Base-by-base conservation (phyloP, 345 rosid genomes). In the Citrus cavaleriei region DNA sequence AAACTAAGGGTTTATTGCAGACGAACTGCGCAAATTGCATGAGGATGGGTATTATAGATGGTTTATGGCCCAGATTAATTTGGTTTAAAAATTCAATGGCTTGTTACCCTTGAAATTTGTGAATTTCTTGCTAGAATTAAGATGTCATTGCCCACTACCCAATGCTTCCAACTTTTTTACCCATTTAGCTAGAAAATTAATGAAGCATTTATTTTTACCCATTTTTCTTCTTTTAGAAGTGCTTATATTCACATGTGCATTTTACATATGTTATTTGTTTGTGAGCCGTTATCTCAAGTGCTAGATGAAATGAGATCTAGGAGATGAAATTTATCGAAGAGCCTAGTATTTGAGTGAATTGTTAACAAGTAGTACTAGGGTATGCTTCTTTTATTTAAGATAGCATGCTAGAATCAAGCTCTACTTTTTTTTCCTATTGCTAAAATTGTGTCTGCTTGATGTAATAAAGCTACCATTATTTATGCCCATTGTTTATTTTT, bases 41-140 rank as follows among this genome's bases (percentile, higher is more conserved):
- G 67, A 76, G 68, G 27, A 61, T 66, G 30, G 74, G 72, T 74
- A 82, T 85, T 69, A 86, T 66, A 76, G 72, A 62, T 28, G 81
- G 86, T 73, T 74, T 85, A 8, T 7, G 24, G 27, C 57, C 49
- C 7, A 3, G 16, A 10, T 42, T 42, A 42, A 2, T 42, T 42
- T 2, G 14, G 14, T 42, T 42, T 42, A 10, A 10, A 42, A 42
- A 42, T 3, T 42, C 49, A 10, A 10, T 42, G 13, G 49, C 49
- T 42, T 12, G 49, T 42, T 42, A 12, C 4, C 49, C 1, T 2
- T 42, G 49, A 42, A 42, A 42, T 42, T 2, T 42, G 49, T 10
- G 4, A 12, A 46, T 12, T 18, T 46, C 49, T 46, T 12, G 16
- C 4, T 2, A 46, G 13, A 46, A 46, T 46, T 12, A 46, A 12